Evolutionary conservation across 1,139 yeast species (phyloP).

Genomic region (Protomyces inouyei): DNA sequence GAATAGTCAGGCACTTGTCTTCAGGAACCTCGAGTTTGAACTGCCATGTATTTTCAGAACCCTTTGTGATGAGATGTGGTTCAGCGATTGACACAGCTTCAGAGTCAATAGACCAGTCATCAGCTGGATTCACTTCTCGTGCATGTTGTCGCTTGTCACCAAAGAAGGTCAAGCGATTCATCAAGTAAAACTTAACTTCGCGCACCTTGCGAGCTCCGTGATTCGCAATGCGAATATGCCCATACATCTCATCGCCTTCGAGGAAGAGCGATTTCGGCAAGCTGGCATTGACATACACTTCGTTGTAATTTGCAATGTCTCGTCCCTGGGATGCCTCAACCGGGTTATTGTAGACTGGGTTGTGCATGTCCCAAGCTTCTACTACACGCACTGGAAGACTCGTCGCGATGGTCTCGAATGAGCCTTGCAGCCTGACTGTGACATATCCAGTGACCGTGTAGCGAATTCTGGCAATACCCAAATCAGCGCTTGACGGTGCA

Average conservation of each 20-base stretch:
- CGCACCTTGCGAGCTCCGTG: slow-evolving; percentile 16
- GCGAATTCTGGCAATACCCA: slow-evolving; percentile 18
- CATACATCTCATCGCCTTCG: slow-evolving; percentile 10
- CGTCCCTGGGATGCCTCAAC: slow-evolving; percentile 19
- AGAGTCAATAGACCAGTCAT: slow-evolving; percentile 4
- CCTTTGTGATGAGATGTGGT: slow-evolving; percentile 4
- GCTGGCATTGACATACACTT: slow-evolving; percentile 16
- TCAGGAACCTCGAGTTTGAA: slow-evolving; percentile 10
- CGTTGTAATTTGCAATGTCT: slow-evolving; percentile 24
- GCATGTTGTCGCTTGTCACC: slow-evolving; percentile 15
- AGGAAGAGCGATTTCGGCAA: slow-evolving; percentile 5
- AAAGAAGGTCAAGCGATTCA: slow-evolving; percentile 20
- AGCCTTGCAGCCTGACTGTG: slow-evolving; percentile 27
- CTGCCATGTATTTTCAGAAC: slow-evolving; percentile 16
- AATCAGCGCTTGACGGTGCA: slow-evolving; percentile 27
- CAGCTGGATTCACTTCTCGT: slow-evolving; percentile 7
- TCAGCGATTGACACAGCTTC: slow-evolving; percentile 2
- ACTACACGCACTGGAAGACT: slow-evolving; percentile 26
- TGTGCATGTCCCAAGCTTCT: slow-evolving; percentile 31
- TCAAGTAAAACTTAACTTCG: slow-evolving; percentile 13
- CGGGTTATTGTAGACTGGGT: slow-evolving; percentile 20
- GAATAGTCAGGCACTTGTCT: slow-evolving; percentile 10
- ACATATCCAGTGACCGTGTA: slow-evolving; percentile 29
- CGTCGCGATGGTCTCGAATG: slow-evolving; percentile 22
- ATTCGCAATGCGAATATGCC: slow-evolving; percentile 17